phyloP scores from a whole-genome alignment of 2,329 filamentous ascomycete species.

The Periglandula ipomoeae region DNA sequence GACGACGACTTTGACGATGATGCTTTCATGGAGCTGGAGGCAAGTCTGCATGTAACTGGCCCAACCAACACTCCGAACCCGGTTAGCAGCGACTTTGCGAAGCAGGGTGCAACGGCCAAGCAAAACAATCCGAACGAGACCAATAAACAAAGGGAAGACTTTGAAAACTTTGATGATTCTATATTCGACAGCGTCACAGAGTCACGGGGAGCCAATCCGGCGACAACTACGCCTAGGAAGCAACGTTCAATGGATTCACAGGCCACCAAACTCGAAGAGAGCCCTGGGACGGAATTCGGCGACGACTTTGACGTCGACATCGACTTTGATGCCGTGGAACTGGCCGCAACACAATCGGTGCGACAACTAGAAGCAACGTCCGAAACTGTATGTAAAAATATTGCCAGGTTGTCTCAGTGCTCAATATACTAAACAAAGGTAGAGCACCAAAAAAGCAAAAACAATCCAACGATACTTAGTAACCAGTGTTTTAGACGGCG shows the following conservation, averaged over 20 bases:
- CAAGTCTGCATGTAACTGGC: conserved; percentile 23
- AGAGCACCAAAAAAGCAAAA: conserved; percentile 58
- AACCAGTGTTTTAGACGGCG: conserved; percentile 59
- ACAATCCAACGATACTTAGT: conserved; percentile 83
- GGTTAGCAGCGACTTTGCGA: conserved; percentile 22
- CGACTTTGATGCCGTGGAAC: conserved; percentile 70
- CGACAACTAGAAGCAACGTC: conserved; percentile 18
- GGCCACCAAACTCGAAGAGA: conserved; percentile 7
- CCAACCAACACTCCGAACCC: conserved; percentile 7
- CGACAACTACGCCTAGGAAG: conserved; percentile 7
- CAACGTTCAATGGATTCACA: conserved; percentile 6
- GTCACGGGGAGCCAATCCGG: conserved; percentile 5
- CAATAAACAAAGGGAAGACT: conserved; percentile 35
- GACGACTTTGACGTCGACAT: conserved; percentile 56
- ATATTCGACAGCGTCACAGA: conserved; percentile 36
- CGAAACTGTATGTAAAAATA: conserved; percentile 28
- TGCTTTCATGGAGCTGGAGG: conserved; percentile 44
- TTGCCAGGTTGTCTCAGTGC: conserved; percentile 11
- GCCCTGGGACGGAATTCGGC: conserved; percentile 25
- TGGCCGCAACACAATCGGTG: conserved; percentile 61
- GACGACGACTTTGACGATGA: conserved; percentile 54
- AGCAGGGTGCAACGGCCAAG: not conserved
- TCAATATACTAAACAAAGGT: conserved; percentile 52
- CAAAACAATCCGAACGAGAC: not conserved
- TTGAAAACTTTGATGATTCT: conserved; percentile 58